Evolutionary conservation across 2,329 filamentous ascomycete genomes (phyloP).

Genomic region (Penicillium glabrum): DNA sequence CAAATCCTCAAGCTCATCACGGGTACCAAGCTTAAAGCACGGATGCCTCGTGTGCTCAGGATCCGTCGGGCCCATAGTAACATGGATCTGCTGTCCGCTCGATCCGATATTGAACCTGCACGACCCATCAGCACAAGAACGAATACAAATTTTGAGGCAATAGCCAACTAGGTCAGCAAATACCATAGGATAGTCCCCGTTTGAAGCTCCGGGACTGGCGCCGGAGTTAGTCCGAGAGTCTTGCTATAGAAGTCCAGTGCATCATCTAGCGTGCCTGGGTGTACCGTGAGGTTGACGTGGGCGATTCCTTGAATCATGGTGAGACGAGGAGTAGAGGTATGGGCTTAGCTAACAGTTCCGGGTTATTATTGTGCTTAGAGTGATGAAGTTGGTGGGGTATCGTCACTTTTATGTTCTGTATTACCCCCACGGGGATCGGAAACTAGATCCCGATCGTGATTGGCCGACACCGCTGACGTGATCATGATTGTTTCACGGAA

Average conservation of each 20-base stretch:
- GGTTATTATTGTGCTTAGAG: background rate
- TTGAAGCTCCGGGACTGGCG: constrained; percentile 55
- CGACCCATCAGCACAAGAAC: background rate
- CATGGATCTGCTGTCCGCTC: constrained; percentile 56
- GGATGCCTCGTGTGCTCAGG: constrained; percentile 52
- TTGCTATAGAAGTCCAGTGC: constrained; percentile 57
- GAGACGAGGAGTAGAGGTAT: background rate
- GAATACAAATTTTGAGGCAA: no score
- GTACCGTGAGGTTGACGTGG: constrained; percentile 61
- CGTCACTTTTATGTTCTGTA: background rate
- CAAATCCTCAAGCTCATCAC: constrained; percentile 50
- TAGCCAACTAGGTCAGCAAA: no score
- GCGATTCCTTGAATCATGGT: constrained; percentile 55
- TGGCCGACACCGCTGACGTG: background rate
- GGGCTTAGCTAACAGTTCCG: background rate
- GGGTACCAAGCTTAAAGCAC: constrained; percentile 56
- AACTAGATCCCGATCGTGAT: constrained; percentile 16
- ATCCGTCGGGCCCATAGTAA: constrained; percentile 49
- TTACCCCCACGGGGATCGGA: constrained; percentile 10
- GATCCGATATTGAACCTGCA: constrained; percentile 56
- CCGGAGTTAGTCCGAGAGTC: constrained; percentile 56
- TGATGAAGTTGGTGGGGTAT: background rate
- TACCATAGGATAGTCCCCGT: constrained; percentile 57
- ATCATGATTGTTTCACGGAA: no score
- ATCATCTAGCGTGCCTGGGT: constrained; percentile 50